Evolutionary conservation across 441 rosid species (phyloP).

Genomic region (Macaranga tanarius): DNA sequence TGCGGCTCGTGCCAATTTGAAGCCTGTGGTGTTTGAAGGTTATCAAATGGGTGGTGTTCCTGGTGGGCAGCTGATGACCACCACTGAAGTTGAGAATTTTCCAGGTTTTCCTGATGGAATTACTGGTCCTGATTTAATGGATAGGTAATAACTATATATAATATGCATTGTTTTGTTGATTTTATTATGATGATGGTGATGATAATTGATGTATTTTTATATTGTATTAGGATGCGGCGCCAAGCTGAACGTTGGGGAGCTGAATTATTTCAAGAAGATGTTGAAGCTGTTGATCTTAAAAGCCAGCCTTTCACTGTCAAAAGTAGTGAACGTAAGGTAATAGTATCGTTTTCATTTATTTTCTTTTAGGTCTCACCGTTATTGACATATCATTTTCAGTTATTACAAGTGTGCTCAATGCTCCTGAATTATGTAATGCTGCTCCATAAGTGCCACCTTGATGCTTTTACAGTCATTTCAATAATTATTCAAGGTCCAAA

Average conservation of each 20-base stretch:
- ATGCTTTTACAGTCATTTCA: no score
- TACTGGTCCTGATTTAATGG: constrained; percentile 99
- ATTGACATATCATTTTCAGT: no score
- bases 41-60: constrained; percentile 97
- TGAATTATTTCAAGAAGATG: constrained; percentile 87
- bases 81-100: constrained; percentile 96
- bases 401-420: no score
- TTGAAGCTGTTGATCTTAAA: constrained; percentile 64
- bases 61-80: constrained; percentile 97
- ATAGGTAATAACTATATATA: constrained; percentile 45
- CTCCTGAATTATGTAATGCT: no score
- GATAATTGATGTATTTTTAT: constrained; percentile 7
- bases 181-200: no score
- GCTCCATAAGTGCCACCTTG: no score
- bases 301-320: constrained; percentile 70
- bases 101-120: constrained; percentile 98
- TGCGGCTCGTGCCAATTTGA: constrained; percentile 97
- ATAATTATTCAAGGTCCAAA: no score
- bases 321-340: constrained; percentile 90
- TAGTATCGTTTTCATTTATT: constrained; percentile 23
- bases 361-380: neutral
- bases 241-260: constrained; percentile 99
- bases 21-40: constrained; percentile 97
- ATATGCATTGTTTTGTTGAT: neutral
- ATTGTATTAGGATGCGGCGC: constrained; percentile 65